Base-by-base conservation (phyloP, 371 early-diverging fungal species). In the Modicella reniformis region DNA sequence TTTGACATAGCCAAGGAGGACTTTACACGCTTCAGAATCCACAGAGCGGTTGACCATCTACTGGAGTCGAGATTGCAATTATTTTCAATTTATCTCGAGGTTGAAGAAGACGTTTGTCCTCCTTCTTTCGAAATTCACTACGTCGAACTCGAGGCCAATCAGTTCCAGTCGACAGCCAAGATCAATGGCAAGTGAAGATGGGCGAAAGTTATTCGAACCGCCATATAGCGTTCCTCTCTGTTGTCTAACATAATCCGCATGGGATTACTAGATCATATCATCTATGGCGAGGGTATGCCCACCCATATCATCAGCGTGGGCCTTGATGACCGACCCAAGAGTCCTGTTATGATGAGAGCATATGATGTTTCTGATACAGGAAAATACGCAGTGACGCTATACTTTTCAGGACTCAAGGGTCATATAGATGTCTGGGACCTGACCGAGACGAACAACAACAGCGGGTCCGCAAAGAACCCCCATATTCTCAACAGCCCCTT, bases 391-490 rank as follows among this genome's bases (percentile, higher is more conserved):
- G 58, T 47, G 1, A 62, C 69, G 2, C 30, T 62, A 1, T 56
- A 50, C 49, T 56, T 37, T 12, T 0, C 30, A 1, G 30, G 25
- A 17, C n/a, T 13, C 3, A 0, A 23, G 0, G 62, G 44, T 2
- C 44, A 57, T 21, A 34, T 69, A 12, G 62, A 62, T 4, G 58
- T 62, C 9, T 69, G 69, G 69, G 62, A 69, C 26, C 32, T 69
- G 10, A 28, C 3, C 12, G 44, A 47, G 1, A 6, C 49, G 1
- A 4, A 15, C 13, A 34, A 2, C 9, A 2, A 2, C 25, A 23
- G 10, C 6, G 9, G 25, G 23, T 9, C n/a, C 10, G 0, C 41
- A 0, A 47, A 21, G 1, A 7, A 34, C 21, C 21, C 44, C 10
- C 32, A 49, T 0, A 25, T 49, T 32, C 10, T 62, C n/a, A 26